Percentiles rank a stretch among this genome's conserved stretches.
Evolutionary conservation across 164 flowering plant species (phyloP).

Genomic region (Liriodendron chinense): DNA sequence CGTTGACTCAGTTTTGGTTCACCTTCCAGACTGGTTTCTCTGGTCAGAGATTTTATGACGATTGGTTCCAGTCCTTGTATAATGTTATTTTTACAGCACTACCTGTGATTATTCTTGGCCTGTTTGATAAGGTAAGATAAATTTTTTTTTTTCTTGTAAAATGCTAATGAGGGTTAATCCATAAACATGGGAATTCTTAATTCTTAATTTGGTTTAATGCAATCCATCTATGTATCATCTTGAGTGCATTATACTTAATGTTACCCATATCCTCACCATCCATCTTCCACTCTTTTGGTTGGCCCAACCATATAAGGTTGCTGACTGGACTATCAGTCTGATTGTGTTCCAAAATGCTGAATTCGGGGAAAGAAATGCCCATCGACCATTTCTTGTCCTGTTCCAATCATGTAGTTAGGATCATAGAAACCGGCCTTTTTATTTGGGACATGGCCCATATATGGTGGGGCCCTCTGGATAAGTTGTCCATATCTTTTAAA

Average conservation of each 20-base stretch:
- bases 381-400: background rate
- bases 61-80: constrained; percentile 94
- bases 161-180: background rate
- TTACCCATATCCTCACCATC: too few relatives aligned
- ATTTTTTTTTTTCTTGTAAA: background rate
- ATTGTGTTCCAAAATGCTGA: background rate
- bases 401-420: background rate
- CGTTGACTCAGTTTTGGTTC: constrained; percentile 98
- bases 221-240: too few relatives aligned
- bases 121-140: constrained; percentile 83
- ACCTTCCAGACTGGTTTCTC: constrained; percentile 94
- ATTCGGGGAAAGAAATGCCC: background rate
- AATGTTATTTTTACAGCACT: constrained; percentile 92
- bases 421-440: background rate
- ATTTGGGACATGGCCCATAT: background rate
- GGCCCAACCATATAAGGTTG: background rate
- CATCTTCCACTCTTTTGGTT: background rate
- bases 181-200: too few relatives aligned
- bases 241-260: too few relatives aligned
- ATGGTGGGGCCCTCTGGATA: background rate
- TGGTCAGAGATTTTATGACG: constrained; percentile 98
- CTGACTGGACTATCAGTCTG: background rate
- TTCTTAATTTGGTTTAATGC: too few relatives aligned
- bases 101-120: constrained; percentile 87
- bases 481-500: too few relatives aligned